Conservation (phyloP, 148 eudicot genomes). For the Vaccinium darrowii region DNA sequence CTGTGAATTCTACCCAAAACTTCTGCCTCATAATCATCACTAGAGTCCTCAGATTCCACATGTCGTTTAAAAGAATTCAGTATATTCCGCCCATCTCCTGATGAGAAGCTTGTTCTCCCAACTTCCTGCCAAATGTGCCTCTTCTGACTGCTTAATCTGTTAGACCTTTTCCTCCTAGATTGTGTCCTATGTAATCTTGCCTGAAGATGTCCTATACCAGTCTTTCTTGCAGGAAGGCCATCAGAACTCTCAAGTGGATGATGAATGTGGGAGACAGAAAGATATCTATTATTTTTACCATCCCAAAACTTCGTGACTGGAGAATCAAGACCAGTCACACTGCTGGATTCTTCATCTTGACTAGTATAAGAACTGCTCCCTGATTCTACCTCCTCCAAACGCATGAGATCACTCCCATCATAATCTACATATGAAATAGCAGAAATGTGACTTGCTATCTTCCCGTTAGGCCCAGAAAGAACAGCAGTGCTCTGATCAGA, state of each 20-base stretch:
- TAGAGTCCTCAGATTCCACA: slow-evolving; percentile 62
- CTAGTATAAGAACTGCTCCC: slow-evolving; percentile 58
- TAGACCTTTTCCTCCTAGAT: slow-evolving; percentile 58
- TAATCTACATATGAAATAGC: slow-evolving; percentile 48
- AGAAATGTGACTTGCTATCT: slow-evolving; percentile 28
- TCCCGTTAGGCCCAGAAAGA: slow-evolving; percentile 30
- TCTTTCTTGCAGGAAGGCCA: slow-evolving; percentile 48
- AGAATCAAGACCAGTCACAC: slow-evolving; percentile 75
- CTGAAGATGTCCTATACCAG: slow-evolving; percentile 37
- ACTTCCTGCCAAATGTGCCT: slow-evolving; percentile 74
- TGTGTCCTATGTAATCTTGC: slow-evolving; percentile 40
- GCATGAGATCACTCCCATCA: slow-evolving; percentile 36
- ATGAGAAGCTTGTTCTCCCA: slow-evolving; percentile 71
- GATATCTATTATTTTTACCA: slow-evolving; percentile 66
- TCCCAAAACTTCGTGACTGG: slow-evolving; percentile 93
- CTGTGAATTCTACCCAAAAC: slow-evolving; percentile 57
- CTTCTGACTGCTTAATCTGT: slow-evolving; percentile 48
- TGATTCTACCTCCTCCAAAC: slow-evolving; percentile 52
- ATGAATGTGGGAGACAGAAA: slow-evolving; percentile 58
- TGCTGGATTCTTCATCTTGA: slow-evolving; percentile 65
- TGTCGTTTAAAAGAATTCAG: slow-evolving; percentile 45
- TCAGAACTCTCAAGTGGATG: slow-evolving; percentile 88
- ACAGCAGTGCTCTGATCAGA: slow-evolving; percentile 23
- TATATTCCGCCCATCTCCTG: slow-evolving; percentile 74
- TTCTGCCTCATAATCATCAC: slow-evolving; percentile 82